phyloP scores from a whole-genome alignment of 352 stramenopile genomes.

The Pythium chondricola region DNA sequence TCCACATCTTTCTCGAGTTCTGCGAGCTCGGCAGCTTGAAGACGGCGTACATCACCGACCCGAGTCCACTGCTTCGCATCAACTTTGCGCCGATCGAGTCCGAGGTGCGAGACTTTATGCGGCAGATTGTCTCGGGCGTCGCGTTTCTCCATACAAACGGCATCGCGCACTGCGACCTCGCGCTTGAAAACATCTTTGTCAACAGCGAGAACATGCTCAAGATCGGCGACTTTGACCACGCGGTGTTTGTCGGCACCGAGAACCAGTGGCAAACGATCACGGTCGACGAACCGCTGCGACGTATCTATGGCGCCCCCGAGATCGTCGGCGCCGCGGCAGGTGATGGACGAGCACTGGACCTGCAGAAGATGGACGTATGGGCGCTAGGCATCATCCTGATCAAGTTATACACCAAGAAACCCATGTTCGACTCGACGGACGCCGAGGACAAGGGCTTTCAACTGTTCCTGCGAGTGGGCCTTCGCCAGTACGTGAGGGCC shows the following conservation, averaged over 20 bases:
- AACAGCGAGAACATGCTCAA: conserved; percentile 52
- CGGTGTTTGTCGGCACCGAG: conserved; percentile 50
- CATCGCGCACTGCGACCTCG: conserved; percentile 57
- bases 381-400: conserved; percentile 53
- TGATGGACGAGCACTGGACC: conserved; percentile 24
- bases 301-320: conserved; percentile 50
- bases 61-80: conserved; percentile 34
- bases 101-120: conserved; percentile 48
- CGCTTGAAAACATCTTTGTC: conserved; percentile 74
- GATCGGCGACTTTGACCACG: conserved; percentile 60
- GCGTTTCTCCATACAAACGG: conserved; percentile 52
- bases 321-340: conserved; percentile 17
- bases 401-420: conserved; percentile 46
- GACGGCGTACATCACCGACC: conserved; percentile 40
- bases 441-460: conserved; percentile 46
- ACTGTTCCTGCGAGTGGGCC: conserved; percentile 36
- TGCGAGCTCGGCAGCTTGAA: conserved; percentile 52
- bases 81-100: conserved; percentile 28
- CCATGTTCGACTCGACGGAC: conserved; percentile 41
- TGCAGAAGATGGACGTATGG: conserved; percentile 57
- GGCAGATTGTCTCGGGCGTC: conserved; percentile 81
- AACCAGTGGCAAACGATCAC: conserved; percentile 25
- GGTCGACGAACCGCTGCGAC: conserved; percentile 23
- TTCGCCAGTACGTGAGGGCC: conserved; percentile 44
- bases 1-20: conserved; percentile 60